These are phyloP conservation scores for Rickenella mellea DNA, from an alignment of 768 basidiomycete species.

Conservation along the genomic window DNA sequence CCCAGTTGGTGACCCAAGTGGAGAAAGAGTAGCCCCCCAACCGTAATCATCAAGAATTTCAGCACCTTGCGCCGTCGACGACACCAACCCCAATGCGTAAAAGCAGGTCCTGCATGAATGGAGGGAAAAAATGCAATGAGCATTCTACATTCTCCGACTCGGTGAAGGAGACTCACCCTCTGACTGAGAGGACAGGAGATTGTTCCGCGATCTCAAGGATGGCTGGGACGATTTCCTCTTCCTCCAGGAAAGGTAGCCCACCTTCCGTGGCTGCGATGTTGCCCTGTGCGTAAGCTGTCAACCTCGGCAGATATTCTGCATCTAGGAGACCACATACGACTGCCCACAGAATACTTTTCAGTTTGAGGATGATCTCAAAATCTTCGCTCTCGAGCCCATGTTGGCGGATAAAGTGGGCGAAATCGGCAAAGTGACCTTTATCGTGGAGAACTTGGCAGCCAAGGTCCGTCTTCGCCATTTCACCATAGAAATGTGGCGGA, in stretches of 20 bases:
- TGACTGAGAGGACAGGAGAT: slow-evolving; percentile 80
- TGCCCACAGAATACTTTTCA: slow-evolving; percentile 96
- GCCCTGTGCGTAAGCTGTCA: slow-evolving; percentile 43
- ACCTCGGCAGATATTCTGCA: neutral
- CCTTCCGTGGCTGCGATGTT: slow-evolving; percentile 87
- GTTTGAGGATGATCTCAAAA: slow-evolving; percentile 70
- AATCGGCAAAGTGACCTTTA: slow-evolving; percentile 85
- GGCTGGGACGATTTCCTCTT: slow-evolving; percentile 86
- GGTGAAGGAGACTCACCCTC: slow-evolving; percentile 60
- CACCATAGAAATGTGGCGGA: slow-evolving; percentile 95
- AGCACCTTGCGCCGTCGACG: slow-evolving; percentile 84
- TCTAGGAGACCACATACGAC: slow-evolving; percentile 53
- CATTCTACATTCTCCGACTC: too few species aligned
- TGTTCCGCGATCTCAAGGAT: slow-evolving; percentile 88
- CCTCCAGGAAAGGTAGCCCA: slow-evolving; percentile 91
- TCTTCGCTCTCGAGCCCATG: slow-evolving; percentile 84
- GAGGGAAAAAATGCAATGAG: neutral
- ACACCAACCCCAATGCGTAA: slow-evolving; percentile 88
- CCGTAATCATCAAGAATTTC: slow-evolving; percentile 88
- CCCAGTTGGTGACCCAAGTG: slow-evolving; percentile 81
- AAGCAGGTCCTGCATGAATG: slow-evolving; percentile 73
- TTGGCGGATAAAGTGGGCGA: slow-evolving; percentile 80
- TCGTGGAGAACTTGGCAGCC: slow-evolving; percentile 88
- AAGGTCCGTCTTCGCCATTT: slow-evolving; percentile 93
- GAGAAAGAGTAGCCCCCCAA: slow-evolving; percentile 88